Evolutionary conservation across 2,329 filamentous ascomycete genomes (phyloP).

Genomic region (Lojkania enalia): DNA sequence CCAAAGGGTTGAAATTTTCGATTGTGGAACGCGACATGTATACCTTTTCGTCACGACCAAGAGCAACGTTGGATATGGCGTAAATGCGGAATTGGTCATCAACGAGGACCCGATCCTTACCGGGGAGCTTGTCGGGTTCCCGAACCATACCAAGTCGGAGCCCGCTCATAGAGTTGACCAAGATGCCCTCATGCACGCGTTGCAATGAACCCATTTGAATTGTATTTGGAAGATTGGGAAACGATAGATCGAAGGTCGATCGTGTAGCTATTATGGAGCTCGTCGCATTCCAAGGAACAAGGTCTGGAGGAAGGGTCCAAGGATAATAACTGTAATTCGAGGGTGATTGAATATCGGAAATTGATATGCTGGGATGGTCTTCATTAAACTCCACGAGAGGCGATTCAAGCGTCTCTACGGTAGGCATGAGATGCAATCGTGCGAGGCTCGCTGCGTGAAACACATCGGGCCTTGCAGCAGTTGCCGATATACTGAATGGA

Average conservation of each 20-base stretch:
- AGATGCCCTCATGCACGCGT: conserved; percentile 61
- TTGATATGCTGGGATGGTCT: conserved; percentile 58
- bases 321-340: conserved; percentile 87
- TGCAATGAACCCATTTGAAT: conserved; percentile 56
- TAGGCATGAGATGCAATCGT: conserved; percentile 74
- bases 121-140: conserved; percentile 55
- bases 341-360: conserved; percentile 60
- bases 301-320: conserved; percentile 80
- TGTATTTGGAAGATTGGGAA: conserved; percentile 59
- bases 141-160: conserved; percentile 68
- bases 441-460: conserved; percentile 89
- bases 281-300: conserved; percentile 77
- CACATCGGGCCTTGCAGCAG: conserved; percentile 76
- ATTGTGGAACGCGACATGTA: conserved; percentile 74
- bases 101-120: conserved; percentile 35
- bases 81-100: conserved; percentile 69
- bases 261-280: conserved; percentile 73
- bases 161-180: conserved; percentile 64
- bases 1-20: conserved; percentile 70
- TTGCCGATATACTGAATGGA: conserved; percentile 75
- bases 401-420: conserved; percentile 59
- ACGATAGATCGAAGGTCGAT: conserved; percentile 71
- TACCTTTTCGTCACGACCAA: conserved; percentile 87
- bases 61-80: conserved; percentile 75
- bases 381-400: conserved; percentile 58